Evolutionary conservation across 1,139 yeast genomes (phyloP), one percentile per base, ranked within the genome.

Genomic region (Geotrichum reessii): DNA sequence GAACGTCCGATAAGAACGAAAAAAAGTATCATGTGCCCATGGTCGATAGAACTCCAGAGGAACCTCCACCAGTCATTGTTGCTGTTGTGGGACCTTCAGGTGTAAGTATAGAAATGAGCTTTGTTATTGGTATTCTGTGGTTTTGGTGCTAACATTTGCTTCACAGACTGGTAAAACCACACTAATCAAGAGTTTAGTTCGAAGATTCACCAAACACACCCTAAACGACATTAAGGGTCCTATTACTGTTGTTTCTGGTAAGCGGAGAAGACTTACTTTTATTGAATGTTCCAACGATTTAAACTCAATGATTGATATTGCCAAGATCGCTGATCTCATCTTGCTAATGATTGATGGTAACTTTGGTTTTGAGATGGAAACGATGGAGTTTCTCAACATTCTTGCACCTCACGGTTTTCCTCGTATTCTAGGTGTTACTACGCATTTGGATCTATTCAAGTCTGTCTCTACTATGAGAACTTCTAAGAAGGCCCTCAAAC

Each of bases 331-430:
- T 0, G 99, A 95, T 73, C 78, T 95, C 63, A 96, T 95, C 22
- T 78, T 95, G 59, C 74, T 95, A 62, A 76, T 93, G 79, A 84
- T 95, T 63, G 99, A 95, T 75, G 99, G 99, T 63, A 95, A 95
- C 72, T 95, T 90, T 71, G 99, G 99, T 3, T 84, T 95, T 63
- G 99, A 95, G 76, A 95, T 95, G 99, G 99, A 95, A 73, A 95
- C 99, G 17, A 95, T 95, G 99, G 99, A 95, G 74, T 95, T 95
- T 70, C 79, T 95, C 64, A 95, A 95, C 70, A 82, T 95, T 65
- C 95, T 97, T 5, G 96, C 95, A 67, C 97, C 95, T 69, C 99
- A 95, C 71, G 99, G 99, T 73, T 93, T 95, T 92, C 99, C 99
- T 52, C 82, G 97, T 69, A 96, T 95, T 28, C 79, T 95, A 57